Evolutionary conservation across 495 filamentous ascomycete genomes (phyloP).

Genomic region (Xylaria curta): DNA sequence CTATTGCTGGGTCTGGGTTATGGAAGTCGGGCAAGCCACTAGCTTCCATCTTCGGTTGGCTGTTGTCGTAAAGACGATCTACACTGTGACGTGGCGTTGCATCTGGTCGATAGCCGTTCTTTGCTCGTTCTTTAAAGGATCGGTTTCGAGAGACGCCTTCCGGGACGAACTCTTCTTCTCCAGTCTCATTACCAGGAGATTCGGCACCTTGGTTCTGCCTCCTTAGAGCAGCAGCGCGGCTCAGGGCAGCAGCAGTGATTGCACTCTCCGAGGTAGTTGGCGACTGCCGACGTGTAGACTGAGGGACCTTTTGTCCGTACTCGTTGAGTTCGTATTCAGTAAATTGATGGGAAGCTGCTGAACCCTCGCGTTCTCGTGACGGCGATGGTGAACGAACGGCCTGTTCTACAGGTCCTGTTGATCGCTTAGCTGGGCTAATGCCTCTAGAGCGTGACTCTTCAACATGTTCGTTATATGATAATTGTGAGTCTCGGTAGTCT

Average conservation of each 20-base stretch:
- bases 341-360: constrained; percentile 40
- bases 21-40: constrained; percentile 67
- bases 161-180: constrained; percentile 35
- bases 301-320: constrained; percentile 59
- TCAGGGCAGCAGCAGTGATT: constrained; percentile 59
- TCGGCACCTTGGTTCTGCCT: constrained; percentile 45
- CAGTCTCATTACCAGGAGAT: constrained; percentile 26
- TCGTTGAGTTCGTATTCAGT: constrained; percentile 61
- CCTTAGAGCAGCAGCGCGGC: constrained; percentile 53
- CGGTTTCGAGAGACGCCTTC: constrained; percentile 53
- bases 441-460: constrained; percentile 33
- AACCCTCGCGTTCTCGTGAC: constrained; percentile 35
- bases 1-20: constrained; percentile 73
- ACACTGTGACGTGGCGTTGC: constrained; percentile 80
- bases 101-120: constrained; percentile 55
- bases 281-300: constrained; percentile 46
- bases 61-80: constrained; percentile 66
- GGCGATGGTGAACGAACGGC: constrained; percentile 37
- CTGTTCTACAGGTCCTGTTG: constrained; percentile 40
- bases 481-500: constrained; percentile 42
- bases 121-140: constrained; percentile 63
- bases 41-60: constrained; percentile 62
- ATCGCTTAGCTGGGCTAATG: constrained; percentile 48
- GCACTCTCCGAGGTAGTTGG: constrained; percentile 57
- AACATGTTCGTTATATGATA: constrained; percentile 49